Conservation (phyloP, 2,329 filamentous ascomycete genomes). For the Epichloe amarillans region DNA sequence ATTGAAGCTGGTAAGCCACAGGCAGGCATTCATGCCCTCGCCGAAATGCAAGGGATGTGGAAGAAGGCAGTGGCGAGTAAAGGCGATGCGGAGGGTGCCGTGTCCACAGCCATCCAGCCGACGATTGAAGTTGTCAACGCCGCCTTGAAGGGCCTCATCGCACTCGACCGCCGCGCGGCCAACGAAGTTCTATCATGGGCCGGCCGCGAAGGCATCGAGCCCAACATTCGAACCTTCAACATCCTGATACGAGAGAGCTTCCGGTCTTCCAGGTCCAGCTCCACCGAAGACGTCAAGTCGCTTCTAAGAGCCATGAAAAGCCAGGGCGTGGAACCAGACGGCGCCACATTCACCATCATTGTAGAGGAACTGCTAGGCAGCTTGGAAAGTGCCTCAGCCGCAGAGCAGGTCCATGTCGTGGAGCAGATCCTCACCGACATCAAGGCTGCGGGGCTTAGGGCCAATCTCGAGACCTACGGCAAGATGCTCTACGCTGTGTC, state of each 20-base stretch:
- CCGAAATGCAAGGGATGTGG: slow-evolving; percentile 55
- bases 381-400: slow-evolving; percentile 24
- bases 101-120: slow-evolving; percentile 38
- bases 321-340: slow-evolving; percentile 42
- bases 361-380: slow-evolving; percentile 43
- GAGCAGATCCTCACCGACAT: slow-evolving; percentile 44
- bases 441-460: slow-evolving; percentile 38
- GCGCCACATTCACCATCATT: slow-evolving; percentile 61
- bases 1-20: slow-evolving; percentile 40
- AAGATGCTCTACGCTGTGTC: slow-evolving; percentile 49
- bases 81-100: slow-evolving; percentile 11
- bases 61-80: slow-evolving; percentile 19
- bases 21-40: slow-evolving; percentile 47
- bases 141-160: slow-evolving; percentile 49
- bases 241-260: slow-evolving; percentile 51
- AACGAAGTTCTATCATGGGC: slow-evolving; percentile 47
- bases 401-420: slow-evolving; percentile 40
- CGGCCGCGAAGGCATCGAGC: slow-evolving; percentile 36
- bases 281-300: slow-evolving; percentile 32
- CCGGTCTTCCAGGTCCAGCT: slow-evolving; percentile 30
- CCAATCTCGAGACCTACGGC: slow-evolving; percentile 52
- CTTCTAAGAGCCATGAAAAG: slow-evolving; percentile 47
- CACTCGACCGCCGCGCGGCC: slow-evolving; percentile 34
- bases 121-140: slow-evolving; percentile 56
- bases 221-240: slow-evolving; percentile 52